Base-by-base conservation (phyloP, 2,329 filamentous ascomycete species). In the Xylariaceae sp. region DNA sequence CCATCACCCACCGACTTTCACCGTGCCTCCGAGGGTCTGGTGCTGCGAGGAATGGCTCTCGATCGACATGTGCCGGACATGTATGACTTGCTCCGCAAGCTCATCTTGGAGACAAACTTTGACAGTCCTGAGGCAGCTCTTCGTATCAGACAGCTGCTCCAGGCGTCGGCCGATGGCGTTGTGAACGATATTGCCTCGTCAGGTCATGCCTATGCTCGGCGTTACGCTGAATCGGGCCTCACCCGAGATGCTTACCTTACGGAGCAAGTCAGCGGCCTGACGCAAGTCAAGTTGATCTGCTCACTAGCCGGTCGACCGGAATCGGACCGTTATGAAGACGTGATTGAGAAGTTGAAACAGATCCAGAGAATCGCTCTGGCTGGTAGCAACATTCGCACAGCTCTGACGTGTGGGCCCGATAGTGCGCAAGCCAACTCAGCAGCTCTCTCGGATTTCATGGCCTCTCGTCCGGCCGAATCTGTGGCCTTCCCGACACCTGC, bases 111-210 rank as follows among this genome's bases (percentile, higher is more conserved):
- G 47, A 95, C 92, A 1, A 76, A 96, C 56, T 98, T 98, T 51
- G 83, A 89, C 45, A 82, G 83, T 40, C 72, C 83, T 1, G 80
- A 87, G 48, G 87, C 89, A 2, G 77, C 88, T 16, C 73, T 78
- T 32, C 84, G 90, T 53, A 85, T 96, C 33, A 75, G 83, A 33
- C 86, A 96, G 58, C 70, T 98, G 16, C 67, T 98, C 10, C 86
- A 94, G 52, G 82, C 83, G 12, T 83, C 84, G 11, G 83, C 89
- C 1, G 92, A 92, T 50, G 90, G 90, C 21, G 85, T 92, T 1
- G 77, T 96, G 33, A 94, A 95, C 53, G 80, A 84, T 28, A 88
- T 98, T 50, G 90, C 92, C 4, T 88, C 87, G 21, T 84, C 85
- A 12, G 92, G 92, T 0, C 90, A 98, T 54, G 74, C 79, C 1